A percentile compares a stretch with the other conserved stretches of the same genome.
These are phyloP conservation scores for Ustilago esculenta DNA, from an alignment of 1,284 basidiomycete genomes.

Conservation along the genomic window DNA sequence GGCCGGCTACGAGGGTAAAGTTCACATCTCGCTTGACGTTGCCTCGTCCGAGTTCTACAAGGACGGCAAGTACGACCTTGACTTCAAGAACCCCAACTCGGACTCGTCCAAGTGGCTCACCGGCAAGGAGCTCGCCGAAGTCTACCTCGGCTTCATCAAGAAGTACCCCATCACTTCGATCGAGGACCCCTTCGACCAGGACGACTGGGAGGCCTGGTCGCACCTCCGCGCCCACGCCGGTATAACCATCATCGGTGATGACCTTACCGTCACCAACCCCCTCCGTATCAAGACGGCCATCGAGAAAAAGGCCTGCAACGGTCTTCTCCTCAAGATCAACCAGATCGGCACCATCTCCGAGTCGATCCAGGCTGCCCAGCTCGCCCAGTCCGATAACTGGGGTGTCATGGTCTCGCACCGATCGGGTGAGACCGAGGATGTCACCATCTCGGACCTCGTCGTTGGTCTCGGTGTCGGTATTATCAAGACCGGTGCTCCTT, in stretches of 20 bases:
- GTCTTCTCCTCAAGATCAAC: constrained; percentile 90
- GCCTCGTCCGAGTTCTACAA: constrained; percentile 99
- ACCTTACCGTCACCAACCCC: constrained; percentile 98
- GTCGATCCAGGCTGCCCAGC: constrained; percentile 96
- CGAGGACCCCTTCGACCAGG: constrained; percentile 99
- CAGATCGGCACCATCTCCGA: constrained; percentile 99
- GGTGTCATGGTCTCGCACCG: constrained; percentile 99
- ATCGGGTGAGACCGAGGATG: constrained; percentile 78
- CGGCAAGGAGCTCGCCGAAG: constrained; percentile 89
- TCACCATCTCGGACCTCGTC: constrained; percentile 92
- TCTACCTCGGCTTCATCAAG: constrained; percentile 76
- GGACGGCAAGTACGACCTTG: constrained; percentile 99
- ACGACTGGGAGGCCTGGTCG: constrained; percentile 98
- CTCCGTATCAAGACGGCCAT: constrained; percentile 98
- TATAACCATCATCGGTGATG: constrained; percentile 90
- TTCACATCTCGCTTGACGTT: constrained; percentile 98
- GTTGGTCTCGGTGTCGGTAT: constrained; percentile 93
- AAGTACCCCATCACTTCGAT: constrained; percentile 75
- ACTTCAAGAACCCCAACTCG: constrained; percentile 99
- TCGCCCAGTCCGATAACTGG: constrained; percentile 95
- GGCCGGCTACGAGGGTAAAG: constrained; percentile 97
- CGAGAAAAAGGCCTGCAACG: constrained; percentile 99
- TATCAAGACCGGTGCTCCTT: constrained; percentile 98
- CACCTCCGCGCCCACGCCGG: constrained; percentile 76
- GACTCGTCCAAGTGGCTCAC: constrained; percentile 94